These are phyloP conservation scores for Cladosporium colombiae DNA, from an alignment of 2,329 filamentous ascomycete species.

Conservation along the genomic window DNA sequence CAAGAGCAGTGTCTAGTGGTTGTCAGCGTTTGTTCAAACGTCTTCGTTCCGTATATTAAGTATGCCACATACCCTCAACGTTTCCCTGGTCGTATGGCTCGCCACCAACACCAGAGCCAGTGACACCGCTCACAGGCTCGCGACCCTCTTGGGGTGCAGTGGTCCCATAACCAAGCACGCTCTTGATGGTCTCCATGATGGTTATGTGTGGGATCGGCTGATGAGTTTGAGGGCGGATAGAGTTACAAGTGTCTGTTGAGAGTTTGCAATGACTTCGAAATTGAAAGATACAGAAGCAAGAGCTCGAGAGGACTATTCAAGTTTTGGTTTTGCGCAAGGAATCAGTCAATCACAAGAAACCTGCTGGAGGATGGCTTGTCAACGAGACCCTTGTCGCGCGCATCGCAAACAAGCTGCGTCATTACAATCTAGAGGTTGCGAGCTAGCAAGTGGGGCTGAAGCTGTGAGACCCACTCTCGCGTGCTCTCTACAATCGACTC, in stretches of 20 bases:
- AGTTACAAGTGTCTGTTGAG: neutral
- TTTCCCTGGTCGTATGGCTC: constrained; percentile 83
- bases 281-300: neutral
- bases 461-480: neutral
- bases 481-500: neutral
- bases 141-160: constrained; percentile 42
- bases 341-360: neutral
- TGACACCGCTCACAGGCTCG: constrained; percentile 72
- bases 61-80: constrained; percentile 52
- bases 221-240: neutral
- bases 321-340: neutral
- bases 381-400: neutral
- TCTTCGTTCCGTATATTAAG: neutral
- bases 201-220: neutral
- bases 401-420: constrained; percentile 5
- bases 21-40: constrained; percentile 6
- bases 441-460: constrained; percentile 2
- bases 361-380: neutral
- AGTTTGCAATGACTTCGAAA: neutral
- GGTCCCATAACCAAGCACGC: constrained; percentile 28
- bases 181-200: constrained; percentile 66
- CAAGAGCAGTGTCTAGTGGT: constrained; percentile 1
- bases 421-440: neutral
- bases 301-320: neutral
- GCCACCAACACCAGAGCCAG: constrained; percentile 65